Evolutionary conservation across 1,139 yeast genomes (phyloP), one percentile per base, ranked within the genome.

Genomic region (Blastobotrys malaysiensis): DNA sequence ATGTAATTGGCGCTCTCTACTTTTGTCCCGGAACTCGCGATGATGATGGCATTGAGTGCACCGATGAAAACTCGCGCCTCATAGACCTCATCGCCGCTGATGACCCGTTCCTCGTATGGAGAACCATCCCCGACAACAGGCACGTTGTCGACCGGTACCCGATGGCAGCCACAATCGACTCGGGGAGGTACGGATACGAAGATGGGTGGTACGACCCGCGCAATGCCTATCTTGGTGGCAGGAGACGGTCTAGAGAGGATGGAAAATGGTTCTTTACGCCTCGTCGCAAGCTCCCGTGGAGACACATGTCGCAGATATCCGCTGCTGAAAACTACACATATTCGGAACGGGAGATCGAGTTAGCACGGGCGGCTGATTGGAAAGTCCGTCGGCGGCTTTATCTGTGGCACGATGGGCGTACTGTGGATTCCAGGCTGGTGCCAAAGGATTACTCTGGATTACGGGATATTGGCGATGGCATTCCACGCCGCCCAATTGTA

Each of bases 101-200:
- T 16, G 19, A 31, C 16, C 43, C 49, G 9, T 46, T 31, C 21
- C 27, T 24, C 19, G 27, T 36, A 13, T 46, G 49, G 49, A 24
- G 31, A n/a, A 43, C 27, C 9, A 46, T 49, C 18, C 55, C 56
- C 4, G 60, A 57, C 36, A n/a, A 45, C n/a, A 24, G 60, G 16
- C 60, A 56, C 26, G 46, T 44, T 18, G 43, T 52, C 11, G 26
- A 20, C 22, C 39, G 49, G 24, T n/a, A 24, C 11, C 49, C 49
- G 9, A 18, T 46, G 14, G 39, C 39, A 3, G 39, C 39, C 16
- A 31, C 39, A 2, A 31, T 3, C 7, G 39, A 31, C 16, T 31
- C 16, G 3, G 39, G 39, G 16, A 13, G 14, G 39, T 31, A 31
- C n/a, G 39, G 39, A 11, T 31, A 31, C 16, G 39, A 31, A 13